phyloP scores from a whole-genome alignment of 2,329 filamentous ascomycete species.

The Gremmenia infestans region DNA sequence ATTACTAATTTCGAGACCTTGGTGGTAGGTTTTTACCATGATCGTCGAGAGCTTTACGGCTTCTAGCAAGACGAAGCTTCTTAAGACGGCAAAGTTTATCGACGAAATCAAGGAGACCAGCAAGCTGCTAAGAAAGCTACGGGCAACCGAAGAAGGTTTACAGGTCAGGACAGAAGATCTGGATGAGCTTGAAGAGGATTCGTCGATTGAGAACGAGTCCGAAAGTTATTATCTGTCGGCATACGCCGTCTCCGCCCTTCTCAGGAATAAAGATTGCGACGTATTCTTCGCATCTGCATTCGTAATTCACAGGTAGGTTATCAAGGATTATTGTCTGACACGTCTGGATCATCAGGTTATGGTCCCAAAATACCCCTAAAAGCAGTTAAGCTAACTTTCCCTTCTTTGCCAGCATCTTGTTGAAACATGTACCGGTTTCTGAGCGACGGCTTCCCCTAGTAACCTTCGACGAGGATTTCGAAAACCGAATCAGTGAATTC shows the following conservation, averaged over 20 bases:
- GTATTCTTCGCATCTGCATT: slow-evolving; percentile 34
- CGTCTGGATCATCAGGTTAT: too few species aligned
- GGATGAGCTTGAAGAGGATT: slow-evolving; percentile 14
- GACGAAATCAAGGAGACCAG: slow-evolving; percentile 13
- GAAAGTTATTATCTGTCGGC: slow-evolving; percentile 31
- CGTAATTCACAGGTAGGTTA: slow-evolving; percentile 34
- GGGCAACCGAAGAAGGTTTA: background rate
- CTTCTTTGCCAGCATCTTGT: slow-evolving; percentile 25
- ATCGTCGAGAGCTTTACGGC: slow-evolving; percentile 36
- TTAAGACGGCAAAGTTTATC: slow-evolving; percentile 11
- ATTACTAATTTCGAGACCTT: too few species aligned
- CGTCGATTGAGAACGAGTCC: slow-evolving; percentile 27
- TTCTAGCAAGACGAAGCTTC: slow-evolving; percentile 15
- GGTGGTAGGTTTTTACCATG: slow-evolving; percentile 39
- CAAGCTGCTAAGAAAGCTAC: slow-evolving; percentile 5
- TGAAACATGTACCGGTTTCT: slow-evolving; percentile 37
- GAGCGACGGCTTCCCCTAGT: slow-evolving; percentile 34
- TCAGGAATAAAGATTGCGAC: slow-evolving; percentile 27
- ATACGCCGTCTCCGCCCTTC: slow-evolving; percentile 29
- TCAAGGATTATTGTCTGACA: too few species aligned
- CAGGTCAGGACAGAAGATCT: slow-evolving; percentile 6
- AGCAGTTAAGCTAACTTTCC: too few species aligned
- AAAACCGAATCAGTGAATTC: slow-evolving; percentile 34
- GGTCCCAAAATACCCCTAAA: too few species aligned
- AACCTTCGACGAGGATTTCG: slow-evolving; percentile 29